phyloP scores from a whole-genome alignment of 1,284 basidiomycete species.

The Rhodotorula sp. region DNA sequence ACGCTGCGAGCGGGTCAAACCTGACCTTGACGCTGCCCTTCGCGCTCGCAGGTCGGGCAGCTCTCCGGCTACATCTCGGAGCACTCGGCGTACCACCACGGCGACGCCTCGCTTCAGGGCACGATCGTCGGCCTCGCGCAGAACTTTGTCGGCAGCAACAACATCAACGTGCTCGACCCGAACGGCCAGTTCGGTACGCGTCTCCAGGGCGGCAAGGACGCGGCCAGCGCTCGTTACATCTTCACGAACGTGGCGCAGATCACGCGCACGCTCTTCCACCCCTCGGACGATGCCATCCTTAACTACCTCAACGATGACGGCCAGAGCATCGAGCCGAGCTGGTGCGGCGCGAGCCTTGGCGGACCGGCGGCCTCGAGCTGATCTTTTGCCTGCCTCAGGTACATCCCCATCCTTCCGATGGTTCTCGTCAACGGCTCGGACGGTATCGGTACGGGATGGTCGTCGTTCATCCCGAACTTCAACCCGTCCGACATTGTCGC shows the following conservation, averaged over 20 bases:
- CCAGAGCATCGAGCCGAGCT: constrained; percentile 85
- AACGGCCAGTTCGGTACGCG: constrained; percentile 97
- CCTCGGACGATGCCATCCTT: constrained; percentile 80
- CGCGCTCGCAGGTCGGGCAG: constrained; percentile 72
- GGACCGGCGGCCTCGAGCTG: background rate
- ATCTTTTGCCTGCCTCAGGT: constrained; percentile 49
- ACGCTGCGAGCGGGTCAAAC: background rate
- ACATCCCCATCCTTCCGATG: constrained; percentile 85
- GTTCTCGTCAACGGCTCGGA: constrained; percentile 92
- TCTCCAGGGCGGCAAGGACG: constrained; percentile 80
- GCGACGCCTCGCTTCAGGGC: constrained; percentile 77
- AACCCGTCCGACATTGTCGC: constrained; percentile 88
- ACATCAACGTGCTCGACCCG: constrained; percentile 84
- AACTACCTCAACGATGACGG: constrained; percentile 87
- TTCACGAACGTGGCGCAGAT: constrained; percentile 79
- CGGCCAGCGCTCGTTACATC: constrained; percentile 96
- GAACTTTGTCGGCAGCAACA: constrained; percentile 93
- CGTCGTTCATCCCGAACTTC: constrained; percentile 87
- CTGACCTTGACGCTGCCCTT: background rate
- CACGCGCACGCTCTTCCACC: constrained; percentile 76
- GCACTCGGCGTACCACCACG: constrained; percentile 95
- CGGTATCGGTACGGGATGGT: constrained; percentile 99
- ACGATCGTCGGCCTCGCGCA: constrained; percentile 96
- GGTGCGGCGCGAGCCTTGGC: constrained; percentile 45
- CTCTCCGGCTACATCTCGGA: constrained; percentile 92